Conservation (phyloP, 1,139 yeast genomes). For the Candida glucosophila region DNA sequence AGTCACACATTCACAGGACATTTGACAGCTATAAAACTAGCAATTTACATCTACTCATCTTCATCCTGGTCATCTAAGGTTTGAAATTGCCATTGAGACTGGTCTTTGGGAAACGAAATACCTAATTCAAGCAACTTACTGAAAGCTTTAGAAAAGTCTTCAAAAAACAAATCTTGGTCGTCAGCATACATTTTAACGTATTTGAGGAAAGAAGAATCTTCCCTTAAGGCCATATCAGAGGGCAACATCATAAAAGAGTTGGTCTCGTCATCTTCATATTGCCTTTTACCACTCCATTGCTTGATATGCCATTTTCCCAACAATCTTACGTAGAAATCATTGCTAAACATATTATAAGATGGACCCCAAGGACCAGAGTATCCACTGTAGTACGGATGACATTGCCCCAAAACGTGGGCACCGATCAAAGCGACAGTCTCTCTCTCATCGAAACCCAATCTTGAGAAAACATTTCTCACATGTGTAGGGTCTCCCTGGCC, state of each 20-base stretch:
- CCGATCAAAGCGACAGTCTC: conserved; percentile 85
- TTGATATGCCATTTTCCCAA: conserved; percentile 71
- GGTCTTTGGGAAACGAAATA: conserved; percentile 45
- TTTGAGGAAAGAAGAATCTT: conserved; percentile 55
- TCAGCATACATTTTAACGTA: conserved; percentile 67
- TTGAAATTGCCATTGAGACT: conserved; percentile 45
- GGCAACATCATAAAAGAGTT: conserved; percentile 88
- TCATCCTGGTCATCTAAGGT: conserved; percentile 66
- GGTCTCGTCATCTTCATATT: conserved; percentile 66
- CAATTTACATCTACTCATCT: no score
- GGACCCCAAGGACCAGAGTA: conserved; percentile 96
- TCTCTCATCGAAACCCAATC: conserved; percentile 74
- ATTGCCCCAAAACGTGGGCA: conserved; percentile 78
- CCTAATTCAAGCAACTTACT: conserved; percentile 69
- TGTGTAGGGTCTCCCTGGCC: conserved; percentile 64
- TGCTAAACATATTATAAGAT: conserved; percentile 74
- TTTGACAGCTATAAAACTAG: no score
- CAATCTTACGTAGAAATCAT: conserved; percentile 70
- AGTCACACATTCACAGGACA: no score
- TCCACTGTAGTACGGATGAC: conserved; percentile 63
- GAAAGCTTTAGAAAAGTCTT: conserved; percentile 65
- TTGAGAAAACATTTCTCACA: conserved; percentile 53
- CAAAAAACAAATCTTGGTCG: conserved; percentile 61
- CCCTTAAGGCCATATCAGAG: conserved; percentile 67
- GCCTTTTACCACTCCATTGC: conserved; percentile 69